These are phyloP conservation scores for Sporothrix protearum DNA, from an alignment of 2,329 filamentous ascomycete genomes.

Conservation along the genomic window DNA sequence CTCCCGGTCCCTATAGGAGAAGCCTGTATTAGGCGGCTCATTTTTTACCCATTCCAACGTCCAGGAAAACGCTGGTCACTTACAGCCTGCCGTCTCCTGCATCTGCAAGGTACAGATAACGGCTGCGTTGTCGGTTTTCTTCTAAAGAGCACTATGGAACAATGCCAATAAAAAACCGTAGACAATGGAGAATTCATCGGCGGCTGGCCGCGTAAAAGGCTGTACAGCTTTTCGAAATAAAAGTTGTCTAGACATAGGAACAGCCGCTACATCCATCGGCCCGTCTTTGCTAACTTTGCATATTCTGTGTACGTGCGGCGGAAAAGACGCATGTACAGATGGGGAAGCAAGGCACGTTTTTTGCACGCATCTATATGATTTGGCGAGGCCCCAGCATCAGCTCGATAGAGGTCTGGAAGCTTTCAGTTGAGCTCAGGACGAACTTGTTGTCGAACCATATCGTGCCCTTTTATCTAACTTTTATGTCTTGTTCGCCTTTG, in stretches of 20 bases:
- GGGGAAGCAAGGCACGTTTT: not conserved
- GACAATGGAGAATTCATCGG: not conserved
- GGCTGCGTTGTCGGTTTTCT: not conserved
- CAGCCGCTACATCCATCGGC: not conserved
- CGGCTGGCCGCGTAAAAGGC: not conserved
- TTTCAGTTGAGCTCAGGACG: too few relatives aligned
- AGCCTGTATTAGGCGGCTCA: not conserved
- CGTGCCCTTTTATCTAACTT: too few relatives aligned
- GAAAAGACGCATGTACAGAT: not conserved
- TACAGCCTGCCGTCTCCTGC: not conserved
- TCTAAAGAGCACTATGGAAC: slow-evolving; percentile 7
- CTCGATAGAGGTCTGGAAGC: too few relatives aligned
- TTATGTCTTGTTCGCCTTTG: too few relatives aligned
- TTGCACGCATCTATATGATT: not conserved
- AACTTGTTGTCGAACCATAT: too few relatives aligned
- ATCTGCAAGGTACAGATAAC: slow-evolving; percentile 5
- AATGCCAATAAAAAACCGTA: not conserved
- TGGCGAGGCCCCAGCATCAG: not conserved
- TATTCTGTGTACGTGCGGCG: too few relatives aligned
- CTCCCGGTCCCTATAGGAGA: not conserved
- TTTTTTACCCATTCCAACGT: not conserved
- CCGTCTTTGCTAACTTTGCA: not conserved
- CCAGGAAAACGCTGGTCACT: not conserved
- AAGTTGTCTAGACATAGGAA: not conserved
- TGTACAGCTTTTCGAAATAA: not conserved